phyloP scores from a whole-genome alignment of 2,329 filamentous ascomycete species.

The Penicillium italicum region DNA sequence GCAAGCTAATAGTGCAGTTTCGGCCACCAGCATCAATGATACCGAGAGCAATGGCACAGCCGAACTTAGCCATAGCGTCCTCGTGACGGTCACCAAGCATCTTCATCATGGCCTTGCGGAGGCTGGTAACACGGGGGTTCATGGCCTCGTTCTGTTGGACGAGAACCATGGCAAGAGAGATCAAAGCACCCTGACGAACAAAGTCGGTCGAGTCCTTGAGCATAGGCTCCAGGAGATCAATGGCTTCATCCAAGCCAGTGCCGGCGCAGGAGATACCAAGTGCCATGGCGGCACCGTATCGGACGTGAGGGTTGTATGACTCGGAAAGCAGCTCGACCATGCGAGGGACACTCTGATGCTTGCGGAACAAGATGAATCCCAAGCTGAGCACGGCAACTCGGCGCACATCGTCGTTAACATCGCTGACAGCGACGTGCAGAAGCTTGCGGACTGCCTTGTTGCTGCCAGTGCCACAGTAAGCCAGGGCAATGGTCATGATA shows the following conservation, averaged over 20 bases:
- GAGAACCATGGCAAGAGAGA: constrained; percentile 94
- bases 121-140: constrained; percentile 91
- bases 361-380: constrained; percentile 97
- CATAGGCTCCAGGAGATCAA: constrained; percentile 96
- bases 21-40: constrained; percentile 97
- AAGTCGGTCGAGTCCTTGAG: constrained; percentile 99
- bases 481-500: constrained; percentile 97
- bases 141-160: constrained; percentile 99
- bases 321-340: constrained; percentile 98
- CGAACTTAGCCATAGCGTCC: constrained; percentile 99
- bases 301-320: constrained; percentile 97
- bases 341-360: constrained; percentile 91
- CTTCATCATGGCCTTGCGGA: constrained; percentile 91
- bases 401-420: constrained; percentile 96
- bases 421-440: constrained; percentile 92
- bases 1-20: constrained; percentile 96
- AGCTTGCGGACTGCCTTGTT: constrained; percentile 98
- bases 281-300: constrained; percentile 97
- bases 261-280: constrained; percentile 96
- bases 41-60: constrained; percentile 85
- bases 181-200: constrained; percentile 91
- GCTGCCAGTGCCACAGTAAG: constrained; percentile 94
- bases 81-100: constrained; percentile 92
- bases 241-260: constrained; percentile 91
- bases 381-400: constrained; percentile 95